A percentile compares a stretch with the other conserved stretches of the same genome.
Evolutionary conservation across 2,329 filamentous ascomycete species (phyloP).

Genomic region (Fusarium phyllophilum): DNA sequence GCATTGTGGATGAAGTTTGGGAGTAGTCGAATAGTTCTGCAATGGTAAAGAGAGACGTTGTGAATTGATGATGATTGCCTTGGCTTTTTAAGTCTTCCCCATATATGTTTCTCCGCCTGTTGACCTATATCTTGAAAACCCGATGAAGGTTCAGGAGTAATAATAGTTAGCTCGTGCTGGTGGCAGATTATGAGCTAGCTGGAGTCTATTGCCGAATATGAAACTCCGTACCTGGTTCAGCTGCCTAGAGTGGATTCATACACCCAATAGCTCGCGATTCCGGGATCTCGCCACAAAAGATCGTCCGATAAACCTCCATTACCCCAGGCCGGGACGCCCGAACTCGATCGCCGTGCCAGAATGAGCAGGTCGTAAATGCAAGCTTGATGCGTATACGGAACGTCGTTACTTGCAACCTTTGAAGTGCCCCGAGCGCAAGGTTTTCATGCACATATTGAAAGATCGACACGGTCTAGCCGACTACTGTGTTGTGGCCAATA

Average conservation of each 20-base stretch:
- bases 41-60: background rate
- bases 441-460: background rate
- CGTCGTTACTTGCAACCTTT: background rate
- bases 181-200: background rate
- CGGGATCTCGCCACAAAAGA: background rate
- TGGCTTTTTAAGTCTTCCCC: accelerated
- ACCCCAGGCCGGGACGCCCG: background rate
- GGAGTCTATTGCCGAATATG: background rate
- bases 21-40: accelerated
- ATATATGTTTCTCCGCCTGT: accelerated
- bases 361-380: background rate
- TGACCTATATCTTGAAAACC: background rate
- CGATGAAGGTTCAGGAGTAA: accelerated
- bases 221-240: background rate
- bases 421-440: background rate
- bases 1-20: background rate
- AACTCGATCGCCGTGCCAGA: background rate
- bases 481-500: accelerated
- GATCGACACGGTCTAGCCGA: background rate
- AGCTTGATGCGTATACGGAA: background rate
- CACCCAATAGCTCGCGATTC: background rate
- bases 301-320: background rate
- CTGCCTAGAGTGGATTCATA: background rate
- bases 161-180: accelerated
- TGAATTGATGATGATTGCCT: background rate